Base-by-base conservation (phyloP, 768 basidiomycete genomes). In the Gloeophyllum trabeum region DNA sequence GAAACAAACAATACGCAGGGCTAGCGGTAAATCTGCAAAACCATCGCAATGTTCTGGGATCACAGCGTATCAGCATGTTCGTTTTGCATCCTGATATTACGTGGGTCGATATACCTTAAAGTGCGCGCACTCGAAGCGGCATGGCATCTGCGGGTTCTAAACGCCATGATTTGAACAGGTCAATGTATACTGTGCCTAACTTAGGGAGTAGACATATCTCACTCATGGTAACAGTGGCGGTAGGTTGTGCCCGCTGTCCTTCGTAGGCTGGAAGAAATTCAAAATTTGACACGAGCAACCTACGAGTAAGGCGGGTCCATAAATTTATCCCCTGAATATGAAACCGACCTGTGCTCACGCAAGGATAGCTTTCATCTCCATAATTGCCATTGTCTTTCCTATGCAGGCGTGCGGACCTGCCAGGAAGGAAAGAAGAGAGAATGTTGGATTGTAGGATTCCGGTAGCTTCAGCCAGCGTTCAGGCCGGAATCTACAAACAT, bases 151-250 rank as follows among this genome's bases (percentile, higher is more conserved):
- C 38, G 5, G 53, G 53, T 42, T 52, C 50, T 51, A 36, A 12
- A 40, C 23, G 13, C n/a, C 24, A 22, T 6, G 13, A 23, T 3
- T 3, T 14, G n/a, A 30, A 36, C 19, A 7, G 10, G 13, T 20
- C 20, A 42, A n/a, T n/a, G 6, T n/a, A n/a, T n/a, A n/a, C n/a
- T n/a, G n/a, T n/a, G n/a, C n/a, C n/a, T n/a, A n/a, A n/a, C n/a
- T n/a, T n/a, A n/a, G n/a, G n/a, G n/a, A n/a, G n/a, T n/a, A n/a
- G n/a, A n/a, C n/a, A n/a, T n/a, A 13, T 41, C 66, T 37, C 47
- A 71, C 70, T 70, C 63, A 73, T 71, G 4, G 67, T 70, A 16
- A 71, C 58, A 2, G 67, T 70, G 25, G 68, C 62, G 4, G 64
- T 58, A 23, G 68, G 68, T 10, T 65, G 54, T 3, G 61, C 58